Evolutionary conservation across 768 basidiomycete genomes (phyloP).

Genomic region (Stropharia rugosoannulata): DNA sequence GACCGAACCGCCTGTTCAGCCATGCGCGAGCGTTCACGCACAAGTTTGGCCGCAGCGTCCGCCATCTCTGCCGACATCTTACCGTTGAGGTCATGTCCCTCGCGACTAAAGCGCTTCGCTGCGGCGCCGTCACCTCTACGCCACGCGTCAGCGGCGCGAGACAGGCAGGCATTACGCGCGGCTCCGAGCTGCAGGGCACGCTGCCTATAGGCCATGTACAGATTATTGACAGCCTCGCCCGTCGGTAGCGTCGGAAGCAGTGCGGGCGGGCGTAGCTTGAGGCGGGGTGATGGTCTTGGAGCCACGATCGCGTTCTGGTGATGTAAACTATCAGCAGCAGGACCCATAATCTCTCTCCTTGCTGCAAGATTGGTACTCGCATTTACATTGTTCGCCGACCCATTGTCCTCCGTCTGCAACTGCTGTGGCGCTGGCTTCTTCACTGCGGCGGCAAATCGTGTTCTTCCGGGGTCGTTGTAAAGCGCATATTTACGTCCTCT

Average conservation of each 20-base stretch:
- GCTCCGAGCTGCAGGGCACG: conserved; percentile 91
- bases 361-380: conserved; percentile 41
- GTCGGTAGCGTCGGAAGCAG: conserved; percentile 89
- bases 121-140: conserved; percentile 92
- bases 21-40: conserved; percentile 75
- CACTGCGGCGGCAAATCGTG: conserved; percentile 87
- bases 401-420: conserved; percentile 10
- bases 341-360: conserved; percentile 58
- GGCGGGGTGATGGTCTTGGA: conserved; percentile 78
- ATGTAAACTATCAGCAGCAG: conserved; percentile 60
- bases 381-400: conserved; percentile 12
- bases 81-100: conserved; percentile 91
- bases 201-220: conserved; percentile 89
- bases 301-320: conserved; percentile 71
- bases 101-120: conserved; percentile 91
- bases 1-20: conserved; percentile 74
- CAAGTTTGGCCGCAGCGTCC: conserved; percentile 80
- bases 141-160: conserved; percentile 96
- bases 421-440: conserved; percentile 57
- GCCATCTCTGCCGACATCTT: conserved; percentile 89
- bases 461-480: conserved; percentile 81
- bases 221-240: conserved; percentile 70
- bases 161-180: conserved; percentile 90
- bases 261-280: conserved; percentile 80
- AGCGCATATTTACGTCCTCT: conserved; percentile 43